phyloP scores from a whole-genome alignment of 1,284 basidiomycete species.

The Apiotrichum akiyoshidainum region DNA sequence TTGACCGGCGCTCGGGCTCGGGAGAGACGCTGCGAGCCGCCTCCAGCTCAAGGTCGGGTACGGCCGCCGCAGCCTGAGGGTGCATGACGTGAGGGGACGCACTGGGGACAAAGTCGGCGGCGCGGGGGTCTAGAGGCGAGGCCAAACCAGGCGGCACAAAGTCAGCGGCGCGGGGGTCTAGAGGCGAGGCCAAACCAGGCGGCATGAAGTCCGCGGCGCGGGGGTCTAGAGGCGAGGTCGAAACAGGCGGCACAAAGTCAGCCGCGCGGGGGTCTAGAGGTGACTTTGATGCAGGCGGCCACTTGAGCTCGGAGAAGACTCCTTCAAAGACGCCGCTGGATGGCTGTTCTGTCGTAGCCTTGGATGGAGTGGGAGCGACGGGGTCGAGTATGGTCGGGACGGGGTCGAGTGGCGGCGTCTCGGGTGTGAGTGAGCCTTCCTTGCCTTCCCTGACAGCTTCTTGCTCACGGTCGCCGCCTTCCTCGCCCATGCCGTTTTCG shows the following conservation, averaged over 20 bases:
- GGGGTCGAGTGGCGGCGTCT: too few relatives aligned
- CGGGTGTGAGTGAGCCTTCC: too few relatives aligned
- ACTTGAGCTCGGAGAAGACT: neutral
- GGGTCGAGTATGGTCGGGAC: too few relatives aligned
- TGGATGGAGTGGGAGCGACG: too few relatives aligned
- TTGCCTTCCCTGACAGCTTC: neutral
- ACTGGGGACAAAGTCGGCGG: neutral
- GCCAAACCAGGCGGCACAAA: neutral
- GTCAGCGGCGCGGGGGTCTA: neutral
- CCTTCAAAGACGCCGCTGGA: neutral
- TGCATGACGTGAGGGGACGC: too few relatives aligned
- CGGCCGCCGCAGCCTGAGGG: too few relatives aligned
- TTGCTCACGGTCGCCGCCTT: neutral
- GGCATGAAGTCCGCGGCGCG: neutral
- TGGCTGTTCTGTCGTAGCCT: too few relatives aligned
- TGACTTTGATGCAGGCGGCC: too few relatives aligned
- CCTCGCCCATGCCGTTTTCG: neutral
- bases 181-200: neutral
- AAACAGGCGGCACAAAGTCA: neutral
- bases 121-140: neutral
- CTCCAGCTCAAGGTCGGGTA: too few relatives aligned
- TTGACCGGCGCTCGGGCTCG: too few relatives aligned
- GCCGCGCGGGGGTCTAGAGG: neutral
- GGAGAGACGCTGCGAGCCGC: too few relatives aligned
- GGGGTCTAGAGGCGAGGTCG: neutral